Base-by-base conservation (phyloP, 2,329 filamentous ascomycete genomes). In the Aureobasidium lini region DNA sequence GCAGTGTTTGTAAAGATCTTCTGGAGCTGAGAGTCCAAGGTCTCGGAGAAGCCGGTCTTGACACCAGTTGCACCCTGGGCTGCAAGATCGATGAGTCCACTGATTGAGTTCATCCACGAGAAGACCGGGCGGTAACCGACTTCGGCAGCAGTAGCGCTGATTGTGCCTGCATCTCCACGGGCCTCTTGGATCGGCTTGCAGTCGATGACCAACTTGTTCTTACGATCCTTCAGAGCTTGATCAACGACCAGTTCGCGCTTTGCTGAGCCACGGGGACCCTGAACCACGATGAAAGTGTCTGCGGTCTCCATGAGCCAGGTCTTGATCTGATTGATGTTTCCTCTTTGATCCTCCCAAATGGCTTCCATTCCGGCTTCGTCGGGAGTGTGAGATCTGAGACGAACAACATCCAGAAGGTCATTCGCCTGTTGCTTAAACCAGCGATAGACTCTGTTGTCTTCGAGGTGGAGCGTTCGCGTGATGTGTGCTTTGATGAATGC, bases 111-210 rank as follows among this genome's bases (percentile, higher is more conserved):
- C 75, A 95, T 88, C 89, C 92, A 97, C 0, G 90, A 95, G 71
- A 99, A 99, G 0, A 99, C 85, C 0, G 94, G 94, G 8, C 89
- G 81, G 70, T 96, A 97, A 8, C 94, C 93, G 50, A 97, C 92
- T 64, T 92, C 84, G 1, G 79, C 76, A 0, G 93, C 94, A 6
- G 94, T 85, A 42, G 87, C 85, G 62, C 84, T 84, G 67, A 99
- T 96, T 0, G 89, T 96, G 2, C 86, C 84, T 7, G 86, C 86
- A 69, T 99, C 94, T 5, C 94, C 92, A 58, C 89, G 84, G 1
- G 93, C 91, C 72, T 97, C 93, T 61, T 93, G 87, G 10, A 97
- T 89, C 1, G 89, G 88, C 71, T 95, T 96, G 77, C 93, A 97
- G 74, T 99, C 94, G 46, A 97, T 83, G 3, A 95, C 78, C 2